Percentiles rank a stretch among this genome's conserved stretches.
phyloP scores from a whole-genome alignment of 2,329 filamentous ascomycete genomes.

The Penicillium griseofulvum region DNA sequence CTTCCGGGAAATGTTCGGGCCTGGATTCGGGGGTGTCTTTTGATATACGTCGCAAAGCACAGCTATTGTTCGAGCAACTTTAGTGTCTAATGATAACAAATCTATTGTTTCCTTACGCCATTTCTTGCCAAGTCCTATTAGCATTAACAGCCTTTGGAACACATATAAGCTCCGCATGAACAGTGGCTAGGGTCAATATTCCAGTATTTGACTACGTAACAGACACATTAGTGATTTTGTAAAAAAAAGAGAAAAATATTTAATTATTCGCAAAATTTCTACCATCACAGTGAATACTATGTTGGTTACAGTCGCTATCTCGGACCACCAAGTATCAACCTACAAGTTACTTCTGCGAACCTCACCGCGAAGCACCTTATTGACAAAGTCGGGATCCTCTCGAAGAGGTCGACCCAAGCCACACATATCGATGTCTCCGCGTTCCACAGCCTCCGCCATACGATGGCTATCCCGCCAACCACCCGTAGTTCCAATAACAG shows the following conservation, averaged over 20 bases:
- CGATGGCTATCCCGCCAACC: conserved; percentile 23
- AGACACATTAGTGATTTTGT: too few species aligned
- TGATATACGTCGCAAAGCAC: conserved; percentile 11
- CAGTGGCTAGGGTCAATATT: too few species aligned
- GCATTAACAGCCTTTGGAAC: too few species aligned
- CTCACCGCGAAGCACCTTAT: not conserved
- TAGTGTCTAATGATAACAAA: not conserved
- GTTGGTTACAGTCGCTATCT: not conserved
- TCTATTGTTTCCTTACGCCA: too few species aligned
- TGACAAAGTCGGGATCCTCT: not conserved
- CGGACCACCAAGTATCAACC: not conserved
- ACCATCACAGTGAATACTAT: not conserved
- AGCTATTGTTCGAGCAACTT: not conserved
- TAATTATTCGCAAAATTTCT: not conserved
- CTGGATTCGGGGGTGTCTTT: conserved; percentile 21
- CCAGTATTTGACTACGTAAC: too few species aligned
- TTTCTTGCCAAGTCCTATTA: too few species aligned
- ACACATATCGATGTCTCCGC: conserved; percentile 22
- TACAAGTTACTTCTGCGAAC: not conserved
- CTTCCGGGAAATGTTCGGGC: conserved; percentile 30
- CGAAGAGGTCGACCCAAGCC: conserved; percentile 20
- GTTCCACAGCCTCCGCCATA: conserved; percentile 21
- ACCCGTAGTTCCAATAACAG: conserved; percentile 24
- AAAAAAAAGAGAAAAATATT: not conserved
- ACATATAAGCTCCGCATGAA: too few species aligned